Evolutionary conservation across 768 basidiomycete genomes (phyloP), one percentile per base, ranked within the genome.

Genomic region (Austroboletus festivus): DNA sequence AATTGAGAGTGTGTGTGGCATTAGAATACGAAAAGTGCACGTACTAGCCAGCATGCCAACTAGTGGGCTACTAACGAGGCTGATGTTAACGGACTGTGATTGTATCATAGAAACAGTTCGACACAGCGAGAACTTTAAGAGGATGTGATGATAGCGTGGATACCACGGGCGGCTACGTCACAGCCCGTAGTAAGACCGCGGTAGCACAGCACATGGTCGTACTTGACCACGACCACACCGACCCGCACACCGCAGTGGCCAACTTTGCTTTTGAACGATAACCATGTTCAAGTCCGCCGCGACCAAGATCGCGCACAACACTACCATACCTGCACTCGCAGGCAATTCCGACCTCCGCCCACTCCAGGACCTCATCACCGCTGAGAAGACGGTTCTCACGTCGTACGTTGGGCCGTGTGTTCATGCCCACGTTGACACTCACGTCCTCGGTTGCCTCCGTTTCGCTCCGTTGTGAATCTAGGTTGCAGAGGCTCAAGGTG

Each of bases 281-380:
- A 51, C 46, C 48, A 91, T 91, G 89, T 88, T 91, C 75, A 86
- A 76, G 70, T 76, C 74, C 15, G 85, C 85, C 26, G 85, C 86
- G 57, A 81, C 85, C 31, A 90, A 84, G 68, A 79, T 95, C 65
- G 93, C 93, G 2, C 93, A 95, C 68, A 93, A 91, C 61, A 84
- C 90, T 1, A 86, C 89, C 4, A 72, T 93, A 6, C 86, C 92
- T 37, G 74, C 81, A 0, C 68, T 90, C 10, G 71, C 73, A 16
- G 79, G 79, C 1, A 93, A 91, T 64, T 82, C 83, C 58, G 93
- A 94, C 63, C 69, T 93, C 4, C 72, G 85, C 22, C 81, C 84
- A 0, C 71, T 96, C 8, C 93, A 96, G 62, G 92, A 93, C 60
- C 75, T 95, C 53, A 97, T 97, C 47, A 85, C 82, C 2, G 80